phyloP scores from a whole-genome alignment of 176 grass and related monocot genomes.

The Lolium rigidum region DNA sequence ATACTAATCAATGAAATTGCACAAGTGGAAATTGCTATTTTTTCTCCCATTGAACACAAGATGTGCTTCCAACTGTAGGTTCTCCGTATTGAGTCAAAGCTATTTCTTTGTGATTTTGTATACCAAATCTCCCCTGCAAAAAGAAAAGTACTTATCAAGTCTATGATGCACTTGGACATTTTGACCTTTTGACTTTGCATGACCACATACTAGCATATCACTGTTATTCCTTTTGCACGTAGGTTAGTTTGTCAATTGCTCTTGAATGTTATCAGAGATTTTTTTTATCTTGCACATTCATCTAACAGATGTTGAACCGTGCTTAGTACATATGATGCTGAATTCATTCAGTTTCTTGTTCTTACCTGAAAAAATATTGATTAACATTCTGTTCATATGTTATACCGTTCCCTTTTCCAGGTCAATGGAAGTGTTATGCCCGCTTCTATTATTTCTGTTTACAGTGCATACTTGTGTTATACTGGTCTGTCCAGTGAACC shows the following conservation, averaged over 20 bases:
- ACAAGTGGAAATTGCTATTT: not conserved
- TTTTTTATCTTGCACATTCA: constrained; percentile 8
- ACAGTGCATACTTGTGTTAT: constrained; percentile 91
- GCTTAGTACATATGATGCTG: not conserved
- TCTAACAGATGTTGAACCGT: not conserved
- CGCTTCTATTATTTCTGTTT: constrained; percentile 78
- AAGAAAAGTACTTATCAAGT: not conserved
- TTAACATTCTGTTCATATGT: constrained; percentile 5
- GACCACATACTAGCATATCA: not conserved
- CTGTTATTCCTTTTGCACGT: not conserved
- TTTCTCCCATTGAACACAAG: constrained; percentile 2
- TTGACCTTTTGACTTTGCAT: not conserved
- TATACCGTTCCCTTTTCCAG: constrained; percentile 43
- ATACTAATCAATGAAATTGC: not conserved
- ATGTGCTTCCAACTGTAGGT: constrained; percentile 2
- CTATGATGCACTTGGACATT: not conserved
- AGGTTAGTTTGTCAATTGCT: not conserved
- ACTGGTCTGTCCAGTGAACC: constrained; percentile 88
- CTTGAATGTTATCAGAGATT: not conserved
- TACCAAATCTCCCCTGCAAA: not conserved
- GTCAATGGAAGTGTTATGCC: constrained; percentile 96
- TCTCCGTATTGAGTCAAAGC: not conserved
- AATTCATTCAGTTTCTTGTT: constrained; percentile 14
- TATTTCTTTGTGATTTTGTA: not conserved
- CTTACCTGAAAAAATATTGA: not conserved